Percentiles rank a stretch among this genome's conserved stretches.
Evolutionary conservation across 805 yeast genomes (phyloP).

Genomic region (Sungouiozyma ichnusensis): DNA sequence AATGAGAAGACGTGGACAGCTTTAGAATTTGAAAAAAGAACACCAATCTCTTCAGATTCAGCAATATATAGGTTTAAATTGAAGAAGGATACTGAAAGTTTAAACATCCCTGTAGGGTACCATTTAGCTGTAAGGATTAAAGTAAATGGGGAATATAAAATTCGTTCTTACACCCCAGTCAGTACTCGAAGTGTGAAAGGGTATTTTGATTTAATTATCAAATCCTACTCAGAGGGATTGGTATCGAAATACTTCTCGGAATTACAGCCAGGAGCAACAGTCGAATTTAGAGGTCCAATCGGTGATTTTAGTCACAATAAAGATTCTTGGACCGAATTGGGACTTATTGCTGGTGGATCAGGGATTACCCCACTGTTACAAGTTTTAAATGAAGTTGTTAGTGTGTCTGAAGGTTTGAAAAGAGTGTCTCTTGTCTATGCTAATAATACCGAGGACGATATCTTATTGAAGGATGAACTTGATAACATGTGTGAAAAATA

Average conservation of each 20-base stretch:
- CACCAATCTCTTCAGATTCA: constrained; percentile 54
- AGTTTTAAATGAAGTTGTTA: constrained; percentile 57
- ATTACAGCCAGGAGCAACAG: constrained; percentile 52
- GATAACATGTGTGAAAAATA: constrained; percentile 55
- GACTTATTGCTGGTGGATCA: constrained; percentile 74
- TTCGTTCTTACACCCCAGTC: constrained; percentile 68
- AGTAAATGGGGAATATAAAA: constrained; percentile 26
- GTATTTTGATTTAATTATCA: constrained; percentile 64
- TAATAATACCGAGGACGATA: constrained; percentile 67
- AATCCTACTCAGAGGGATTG: constrained; percentile 59
- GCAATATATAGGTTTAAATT: constrained; percentile 66
- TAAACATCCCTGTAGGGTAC: constrained; percentile 64
- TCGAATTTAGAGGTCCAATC: constrained; percentile 67
- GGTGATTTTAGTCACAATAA: constrained; percentile 49
- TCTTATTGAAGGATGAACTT: constrained; percentile 57
- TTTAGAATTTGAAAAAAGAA: constrained; percentile 60
- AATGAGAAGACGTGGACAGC: constrained; percentile 42
- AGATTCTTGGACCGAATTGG: constrained; percentile 36
- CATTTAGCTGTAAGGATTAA: constrained; percentile 48
- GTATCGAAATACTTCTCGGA: constrained; percentile 58
- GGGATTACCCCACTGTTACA: constrained; percentile 88
- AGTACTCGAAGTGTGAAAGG: constrained; percentile 59
- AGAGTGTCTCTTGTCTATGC: constrained; percentile 55
- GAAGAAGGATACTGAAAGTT: constrained; percentile 44
- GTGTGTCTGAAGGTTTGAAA: constrained; percentile 56